Percentiles rank a stretch among this genome's conserved stretches.
phyloP scores from a whole-genome alignment of 345 rosid species.

The Heritiera littoralis region DNA sequence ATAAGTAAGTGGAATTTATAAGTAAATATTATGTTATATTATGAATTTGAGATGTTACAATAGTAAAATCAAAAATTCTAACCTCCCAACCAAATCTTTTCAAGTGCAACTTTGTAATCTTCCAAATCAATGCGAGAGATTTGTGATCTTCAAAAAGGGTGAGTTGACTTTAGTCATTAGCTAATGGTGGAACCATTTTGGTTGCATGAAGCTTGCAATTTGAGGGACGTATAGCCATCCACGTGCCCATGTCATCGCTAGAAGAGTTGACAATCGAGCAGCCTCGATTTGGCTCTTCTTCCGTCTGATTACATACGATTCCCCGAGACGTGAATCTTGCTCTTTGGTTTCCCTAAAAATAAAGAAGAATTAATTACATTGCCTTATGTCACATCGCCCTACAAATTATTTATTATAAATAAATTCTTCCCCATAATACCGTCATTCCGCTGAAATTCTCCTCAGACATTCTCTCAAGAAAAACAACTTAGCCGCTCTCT shows the following conservation, averaged over 20 bases:
- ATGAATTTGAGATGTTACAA: no score
- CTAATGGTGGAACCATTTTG: not conserved
- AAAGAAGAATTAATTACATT: not conserved
- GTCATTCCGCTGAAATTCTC: conserved; percentile 17
- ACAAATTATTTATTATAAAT: not conserved
- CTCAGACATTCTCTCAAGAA: not conserved
- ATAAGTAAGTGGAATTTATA: no score
- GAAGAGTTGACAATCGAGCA: conserved; percentile 10
- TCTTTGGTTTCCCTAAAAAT: not conserved
- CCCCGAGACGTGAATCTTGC: no score
- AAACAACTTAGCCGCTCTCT: not conserved
- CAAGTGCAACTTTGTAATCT: not conserved
- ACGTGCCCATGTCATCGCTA: conserved; percentile 6
- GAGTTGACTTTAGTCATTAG: not conserved
- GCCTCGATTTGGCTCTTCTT: no score
- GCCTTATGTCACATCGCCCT: not conserved
- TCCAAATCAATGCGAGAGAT: not conserved
- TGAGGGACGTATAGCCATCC: conserved; percentile 22
- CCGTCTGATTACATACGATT: no score
- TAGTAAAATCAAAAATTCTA: no score
- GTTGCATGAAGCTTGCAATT: conserved; percentile 34
- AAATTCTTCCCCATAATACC: not conserved
- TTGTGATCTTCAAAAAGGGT: no score
- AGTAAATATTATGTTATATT: no score
- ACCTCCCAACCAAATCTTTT: no score